Base-by-base conservation (phyloP, 148 eudicot species). In the Gaultheria prostrata region DNA sequence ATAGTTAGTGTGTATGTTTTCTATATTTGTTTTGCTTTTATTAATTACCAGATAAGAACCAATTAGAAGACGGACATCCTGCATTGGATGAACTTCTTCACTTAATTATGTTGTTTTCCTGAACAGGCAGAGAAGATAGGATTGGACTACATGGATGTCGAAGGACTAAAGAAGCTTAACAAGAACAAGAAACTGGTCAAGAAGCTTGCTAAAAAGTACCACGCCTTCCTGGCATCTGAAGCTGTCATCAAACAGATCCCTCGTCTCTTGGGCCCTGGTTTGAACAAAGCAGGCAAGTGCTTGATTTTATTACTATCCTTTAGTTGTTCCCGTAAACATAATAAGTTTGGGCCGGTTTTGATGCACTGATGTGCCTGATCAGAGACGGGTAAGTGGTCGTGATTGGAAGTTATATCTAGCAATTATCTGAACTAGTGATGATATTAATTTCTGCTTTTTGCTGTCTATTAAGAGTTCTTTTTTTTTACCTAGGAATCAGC, bases 191-290 rank as follows among this genome's bases (percentile, higher is more conserved):
- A 87, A 73, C 69, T 87, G 67, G 88, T 86, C 46, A 86, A 86
- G 83, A 86, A 86, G 82, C 80, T 86, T 26, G 88, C 88, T 67
- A 86, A 86, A 46, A 86, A 86, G 79, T 86, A 83, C 83, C 88
- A 86, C 69, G 88, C 82, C 8, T 86, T 86, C 57, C 86, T 87
- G 0, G 88, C 88, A 32, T 87, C 88, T 67, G 88, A 87, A 77
- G 86, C 88, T 77, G 88, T 87, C 33, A 87, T 87, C 75, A 84
- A 87, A 84, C 88, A 87, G 83, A 87, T 87, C 69, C 89, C 89
- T 54, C 89, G 89, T 87, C 89, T 87, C 30, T 65, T 85, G 74
- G 89, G 89, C 67, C 89, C 87, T 56, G 87, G 89, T 76, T 87
- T 88, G 24, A 88, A 88, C 86, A 85, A 88, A 85, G 89, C 89